Percentiles rank a stretch among this genome's conserved stretches.
These are phyloP conservation scores for Aulographum hederae DNA, from an alignment of 2,329 filamentous ascomycete genomes.

Conservation along the genomic window DNA sequence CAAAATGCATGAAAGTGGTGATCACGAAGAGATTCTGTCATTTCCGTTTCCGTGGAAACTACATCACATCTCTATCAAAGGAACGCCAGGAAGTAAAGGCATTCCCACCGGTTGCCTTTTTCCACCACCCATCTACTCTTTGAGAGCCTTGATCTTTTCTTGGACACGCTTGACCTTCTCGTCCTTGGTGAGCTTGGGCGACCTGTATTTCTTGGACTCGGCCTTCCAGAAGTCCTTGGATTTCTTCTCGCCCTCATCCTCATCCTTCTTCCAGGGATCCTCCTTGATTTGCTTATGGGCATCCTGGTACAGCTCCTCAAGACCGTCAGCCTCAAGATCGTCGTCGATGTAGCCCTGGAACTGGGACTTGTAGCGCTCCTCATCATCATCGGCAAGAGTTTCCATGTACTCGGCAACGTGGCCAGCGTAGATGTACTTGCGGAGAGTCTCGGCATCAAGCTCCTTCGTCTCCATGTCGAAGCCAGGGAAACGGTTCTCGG, in stretches of 20 bases:
- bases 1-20: too few species aligned
- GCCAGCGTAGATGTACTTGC: conserved; percentile 97
- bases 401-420: conserved; percentile 99
- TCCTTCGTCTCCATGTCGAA: conserved; percentile 96
- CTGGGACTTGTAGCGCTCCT: conserved; percentile 98
- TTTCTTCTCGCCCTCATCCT: conserved; percentile 68
- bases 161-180: conserved; percentile 72
- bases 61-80: too few species aligned
- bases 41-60: too few species aligned
- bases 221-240: conserved; percentile 92
- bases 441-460: conserved; percentile 88
- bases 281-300: conserved; percentile 94
- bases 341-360: conserved; percentile 97
- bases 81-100: too few species aligned
- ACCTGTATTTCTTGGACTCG: conserved; percentile 80
- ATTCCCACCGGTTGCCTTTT: too few species aligned
- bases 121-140: too few species aligned
- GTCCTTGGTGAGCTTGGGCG: conserved; percentile 59
- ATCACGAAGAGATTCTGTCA: too few species aligned
- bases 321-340: conserved; percentile 85
- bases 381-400: conserved; percentile 95
- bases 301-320: conserved; percentile 92
- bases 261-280: conserved; percentile 91
- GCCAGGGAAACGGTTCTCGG: conserved; percentile 98
- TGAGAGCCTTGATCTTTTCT: conserved; percentile 77